phyloP scores from a whole-genome alignment of 2,329 filamentous ascomycete species.

The Westerdykella aurantiaca region DNA sequence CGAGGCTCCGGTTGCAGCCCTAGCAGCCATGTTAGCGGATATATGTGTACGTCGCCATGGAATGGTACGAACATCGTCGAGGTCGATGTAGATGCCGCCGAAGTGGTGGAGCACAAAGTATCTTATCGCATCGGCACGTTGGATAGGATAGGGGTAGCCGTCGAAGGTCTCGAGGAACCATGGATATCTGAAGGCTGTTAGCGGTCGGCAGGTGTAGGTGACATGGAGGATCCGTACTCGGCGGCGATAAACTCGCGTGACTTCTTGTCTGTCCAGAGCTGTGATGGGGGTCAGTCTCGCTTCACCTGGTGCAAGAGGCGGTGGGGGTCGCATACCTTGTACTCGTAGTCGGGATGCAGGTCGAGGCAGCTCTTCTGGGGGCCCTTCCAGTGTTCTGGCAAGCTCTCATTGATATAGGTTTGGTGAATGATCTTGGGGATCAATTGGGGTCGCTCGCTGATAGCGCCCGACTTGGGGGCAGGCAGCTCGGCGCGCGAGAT shows the following conservation, averaged over 20 bases:
- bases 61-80: slow-evolving; percentile 56
- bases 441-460: slow-evolving; percentile 53
- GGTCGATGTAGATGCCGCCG: slow-evolving; percentile 75
- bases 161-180: slow-evolving; percentile 74
- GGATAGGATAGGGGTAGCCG: slow-evolving; percentile 67
- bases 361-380: slow-evolving; percentile 62
- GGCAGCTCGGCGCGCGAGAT: slow-evolving; percentile 63
- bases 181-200: slow-evolving; percentile 49
- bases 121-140: slow-evolving; percentile 70
- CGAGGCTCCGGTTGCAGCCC: slow-evolving; percentile 63
- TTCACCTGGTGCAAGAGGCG: slow-evolving; percentile 1
- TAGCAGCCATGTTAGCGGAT: slow-evolving; percentile 24
- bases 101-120: slow-evolving; percentile 74
- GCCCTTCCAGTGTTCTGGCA: slow-evolving; percentile 60
- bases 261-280: slow-evolving; percentile 72
- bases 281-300: slow-evolving; percentile 19
- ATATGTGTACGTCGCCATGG: background rate
- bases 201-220: background rate
- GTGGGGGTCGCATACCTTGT: slow-evolving; percentile 49
- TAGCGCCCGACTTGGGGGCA: slow-evolving; percentile 56
- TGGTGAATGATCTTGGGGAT: slow-evolving; percentile 76
- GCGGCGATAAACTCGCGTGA: slow-evolving; percentile 64
- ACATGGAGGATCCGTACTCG: slow-evolving; percentile 40
- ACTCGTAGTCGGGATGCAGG: slow-evolving; percentile 65
- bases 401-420: slow-evolving; percentile 65